These are phyloP conservation scores for Epichloe coenophiala DNA, from an alignment of 2,329 filamentous ascomycete species.

Conservation along the genomic window DNA sequence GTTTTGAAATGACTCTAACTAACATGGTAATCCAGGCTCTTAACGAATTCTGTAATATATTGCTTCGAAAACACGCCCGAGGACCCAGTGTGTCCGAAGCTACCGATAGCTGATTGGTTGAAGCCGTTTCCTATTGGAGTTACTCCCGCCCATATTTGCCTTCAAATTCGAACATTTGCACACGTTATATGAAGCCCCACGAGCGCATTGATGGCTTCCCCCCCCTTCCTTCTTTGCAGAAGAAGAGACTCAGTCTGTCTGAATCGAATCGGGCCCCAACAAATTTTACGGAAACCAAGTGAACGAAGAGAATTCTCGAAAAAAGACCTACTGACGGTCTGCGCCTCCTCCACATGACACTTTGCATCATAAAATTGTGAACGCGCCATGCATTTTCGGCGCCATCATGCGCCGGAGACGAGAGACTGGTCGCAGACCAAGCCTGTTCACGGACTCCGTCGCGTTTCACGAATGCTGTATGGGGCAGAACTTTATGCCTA, in stretches of 20 bases:
- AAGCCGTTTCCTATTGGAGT: background rate
- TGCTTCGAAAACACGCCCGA: background rate
- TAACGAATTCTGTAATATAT: background rate
- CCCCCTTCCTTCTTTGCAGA: background rate
- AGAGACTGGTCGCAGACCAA: background rate
- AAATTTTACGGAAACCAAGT: no score
- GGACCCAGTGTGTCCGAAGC: background rate
- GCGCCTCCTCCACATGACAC: background rate
- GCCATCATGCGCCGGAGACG: background rate
- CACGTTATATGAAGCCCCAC: background rate
- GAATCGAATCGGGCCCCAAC: no score
- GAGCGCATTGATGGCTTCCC: background rate
- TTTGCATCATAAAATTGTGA: background rate
- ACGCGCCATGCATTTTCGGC: background rate
- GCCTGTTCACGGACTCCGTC: background rate
- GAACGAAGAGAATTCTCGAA: no score
- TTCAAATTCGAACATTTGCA: background rate
- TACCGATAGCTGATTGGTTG: background rate
- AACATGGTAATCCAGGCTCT: background rate
- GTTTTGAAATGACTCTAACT: background rate
- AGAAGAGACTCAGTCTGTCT: no score
- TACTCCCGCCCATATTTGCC: background rate
- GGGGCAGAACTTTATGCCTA: background rate
- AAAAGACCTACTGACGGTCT: constrained; percentile 34
- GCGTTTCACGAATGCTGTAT: background rate